Evolutionary conservation across 176 grass and related monocot species (phyloP), one percentile per base, ranked within the genome.

Genomic region (Eragrostis curvula): DNA sequence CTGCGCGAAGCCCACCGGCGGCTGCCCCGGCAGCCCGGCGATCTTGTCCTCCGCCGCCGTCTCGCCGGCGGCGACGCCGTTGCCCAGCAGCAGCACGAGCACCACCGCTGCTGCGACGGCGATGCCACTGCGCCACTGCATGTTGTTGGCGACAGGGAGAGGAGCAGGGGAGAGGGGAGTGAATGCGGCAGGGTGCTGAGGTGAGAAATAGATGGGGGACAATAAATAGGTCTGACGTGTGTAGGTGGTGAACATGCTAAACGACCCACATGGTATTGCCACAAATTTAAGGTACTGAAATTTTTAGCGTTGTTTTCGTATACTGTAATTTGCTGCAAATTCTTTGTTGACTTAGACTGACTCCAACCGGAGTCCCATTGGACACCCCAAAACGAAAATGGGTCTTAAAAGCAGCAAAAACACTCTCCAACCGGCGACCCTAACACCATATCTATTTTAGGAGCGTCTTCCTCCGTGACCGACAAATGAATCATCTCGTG

Each of bases 1-100:
- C 87, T 98, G 96, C 16, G 73, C 71, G 86, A 95, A 98, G 67
- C 86, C 81, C 39, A 91, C 88, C 70, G 87, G 77, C 49, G 92
- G 96, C 75, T 98, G 96, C 66, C 92, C 96, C 25, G 92, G 96
- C 44, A 98, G 84, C 64, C 10, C 61, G 58, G 41, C 43, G 85
- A 98, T 93, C 84, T 59, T 88, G 81, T 95, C 92, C 83, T 71
- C 71, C 60, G 6, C 87, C 81, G 68, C 65, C 70, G 45, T n/a
- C 80, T 39, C 23, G 1, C 48, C 42, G 73, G 66, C 69, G 77
- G 82, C 65, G 45, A 11, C 9, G 52, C 63, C 82, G 53, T 75
- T 24, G 32, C 63, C 28, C 63, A 85, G 66, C 18, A 89, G 32
- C 71, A 89, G 45, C 64, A 46, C 73, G 10, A 39, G 60, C 81